Evolutionary conservation across 2,329 filamentous ascomycete genomes (phyloP).

Genomic region (Fusarium sp.): DNA sequence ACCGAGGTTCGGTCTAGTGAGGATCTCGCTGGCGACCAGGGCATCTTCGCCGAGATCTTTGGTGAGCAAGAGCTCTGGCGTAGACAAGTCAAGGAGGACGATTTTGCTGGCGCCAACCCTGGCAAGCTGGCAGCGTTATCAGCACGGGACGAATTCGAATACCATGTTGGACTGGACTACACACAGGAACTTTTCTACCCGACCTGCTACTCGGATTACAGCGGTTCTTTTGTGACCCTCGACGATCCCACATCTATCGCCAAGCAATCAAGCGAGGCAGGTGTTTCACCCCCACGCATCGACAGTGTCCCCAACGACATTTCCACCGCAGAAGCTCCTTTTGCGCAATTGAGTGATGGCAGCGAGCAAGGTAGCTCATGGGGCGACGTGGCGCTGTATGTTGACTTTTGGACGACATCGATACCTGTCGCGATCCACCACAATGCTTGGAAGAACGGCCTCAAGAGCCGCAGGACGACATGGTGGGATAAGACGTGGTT

Average conservation of each 20-base stretch:
- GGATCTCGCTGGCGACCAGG: slow-evolving; percentile 49
- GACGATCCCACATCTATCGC: slow-evolving; percentile 32
- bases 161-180: slow-evolving; percentile 49
- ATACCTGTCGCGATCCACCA: slow-evolving; percentile 46
- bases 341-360: slow-evolving; percentile 19
- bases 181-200: slow-evolving; percentile 49
- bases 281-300: slow-evolving; percentile 44
- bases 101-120: slow-evolving; percentile 25
- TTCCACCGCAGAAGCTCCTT: slow-evolving; percentile 22
- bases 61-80: slow-evolving; percentile 48
- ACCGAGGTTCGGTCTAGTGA: slow-evolving; percentile 21
- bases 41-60: slow-evolving; percentile 50
- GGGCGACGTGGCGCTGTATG: slow-evolving; percentile 42
- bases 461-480: slow-evolving; percentile 38
- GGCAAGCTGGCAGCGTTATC: slow-evolving; percentile 31
- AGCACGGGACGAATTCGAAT: slow-evolving; percentile 41
- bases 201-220: slow-evolving; percentile 48
- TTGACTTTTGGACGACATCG: slow-evolving; percentile 44
- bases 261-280: slow-evolving; percentile 33
- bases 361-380: slow-evolving; percentile 15
- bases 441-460: slow-evolving; percentile 46
- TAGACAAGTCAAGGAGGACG: slow-evolving; percentile 23
- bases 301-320: slow-evolving; percentile 43
- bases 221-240: slow-evolving; percentile 45
- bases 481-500: slow-evolving; percentile 49